A percentile compares a stretch with the other conserved stretches of the same genome.
phyloP scores from a whole-genome alignment of 2,329 filamentous ascomycete species.

The Colletotrichum lentis region DNA sequence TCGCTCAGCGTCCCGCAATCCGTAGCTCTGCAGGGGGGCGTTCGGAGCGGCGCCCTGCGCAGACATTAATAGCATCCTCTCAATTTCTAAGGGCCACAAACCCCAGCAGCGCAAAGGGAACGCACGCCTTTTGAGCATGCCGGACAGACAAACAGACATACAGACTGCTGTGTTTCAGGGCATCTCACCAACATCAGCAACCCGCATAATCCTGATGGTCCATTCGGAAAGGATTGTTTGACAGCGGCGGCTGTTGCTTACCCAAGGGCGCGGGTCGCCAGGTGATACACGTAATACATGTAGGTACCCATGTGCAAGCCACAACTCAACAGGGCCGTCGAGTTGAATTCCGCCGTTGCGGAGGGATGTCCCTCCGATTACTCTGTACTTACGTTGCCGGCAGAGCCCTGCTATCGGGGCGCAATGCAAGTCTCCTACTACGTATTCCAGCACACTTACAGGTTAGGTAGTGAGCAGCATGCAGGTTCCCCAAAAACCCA shows the following conservation, averaged over 20 bases:
- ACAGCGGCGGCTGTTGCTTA: no score
- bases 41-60: constrained; percentile 26
- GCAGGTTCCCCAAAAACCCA: no score
- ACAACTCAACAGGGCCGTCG: background rate
- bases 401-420: constrained; percentile 25
- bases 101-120: background rate
- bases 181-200: background rate
- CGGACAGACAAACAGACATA: no score
- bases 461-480: no score
- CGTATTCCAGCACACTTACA: background rate
- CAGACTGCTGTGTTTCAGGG: no score
- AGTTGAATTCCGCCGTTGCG: background rate
- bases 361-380: constrained; percentile 9
- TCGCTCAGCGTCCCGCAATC: background rate
- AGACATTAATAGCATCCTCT: constrained; percentile 27
- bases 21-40: constrained; percentile 3
- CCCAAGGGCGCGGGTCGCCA: background rate
- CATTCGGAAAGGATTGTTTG: no score
- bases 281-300: no score
- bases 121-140: no score
- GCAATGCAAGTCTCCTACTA: constrained; percentile 18
- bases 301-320: no score
- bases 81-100: constrained; percentile 24
- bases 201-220: no score
- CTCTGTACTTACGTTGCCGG: no score